Evolutionary conservation across 768 basidiomycete species (phyloP).

Genomic region (Boletus rubroflammeus): DNA sequence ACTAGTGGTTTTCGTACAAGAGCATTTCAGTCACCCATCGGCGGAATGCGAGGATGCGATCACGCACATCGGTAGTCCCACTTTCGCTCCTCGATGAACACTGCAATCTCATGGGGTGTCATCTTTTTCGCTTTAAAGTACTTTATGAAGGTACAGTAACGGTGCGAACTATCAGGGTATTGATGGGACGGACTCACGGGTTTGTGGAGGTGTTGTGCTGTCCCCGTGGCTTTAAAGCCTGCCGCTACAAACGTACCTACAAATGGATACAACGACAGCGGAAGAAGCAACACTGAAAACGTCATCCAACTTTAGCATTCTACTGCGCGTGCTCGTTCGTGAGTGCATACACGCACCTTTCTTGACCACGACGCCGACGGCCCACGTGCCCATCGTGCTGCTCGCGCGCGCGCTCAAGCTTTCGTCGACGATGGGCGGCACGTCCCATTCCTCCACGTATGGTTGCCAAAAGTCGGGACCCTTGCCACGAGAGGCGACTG

Average conservation of each 20-base stretch:
- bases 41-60: not conserved
- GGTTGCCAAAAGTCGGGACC: slow-evolving; percentile 79
- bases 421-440: slow-evolving; percentile 45
- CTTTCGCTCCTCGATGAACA: slow-evolving; percentile 85
- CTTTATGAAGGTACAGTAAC: slow-evolving; percentile 31
- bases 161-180: not conserved
- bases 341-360: slow-evolving; percentile 17
- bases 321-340: not conserved
- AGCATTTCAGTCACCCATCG: not conserved
- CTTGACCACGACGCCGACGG: slow-evolving; percentile 15
- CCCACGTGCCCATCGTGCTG: slow-evolving; percentile 15
- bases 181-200: slow-evolving; percentile 42
- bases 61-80: slow-evolving; percentile 78
- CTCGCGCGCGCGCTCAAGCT: slow-evolving; percentile 20
- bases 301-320: not conserved
- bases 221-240: slow-evolving; percentile 63
- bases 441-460: slow-evolving; percentile 79
- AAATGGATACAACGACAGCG: slow-evolving; percentile 65
- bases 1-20: slow-evolving; percentile 36
- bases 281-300: slow-evolving; percentile 51
- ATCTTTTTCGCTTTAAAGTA: slow-evolving; percentile 87
- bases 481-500: slow-evolving; percentile 79
- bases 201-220: slow-evolving; percentile 63
- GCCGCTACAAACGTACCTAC: slow-evolving; percentile 61
- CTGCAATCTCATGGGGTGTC: slow-evolving; percentile 59